A percentile compares a stretch with the other conserved stretches of the same genome.
Conservation (phyloP, 805 yeast genomes). For the Candida pseudoglaebosa region DNA sequence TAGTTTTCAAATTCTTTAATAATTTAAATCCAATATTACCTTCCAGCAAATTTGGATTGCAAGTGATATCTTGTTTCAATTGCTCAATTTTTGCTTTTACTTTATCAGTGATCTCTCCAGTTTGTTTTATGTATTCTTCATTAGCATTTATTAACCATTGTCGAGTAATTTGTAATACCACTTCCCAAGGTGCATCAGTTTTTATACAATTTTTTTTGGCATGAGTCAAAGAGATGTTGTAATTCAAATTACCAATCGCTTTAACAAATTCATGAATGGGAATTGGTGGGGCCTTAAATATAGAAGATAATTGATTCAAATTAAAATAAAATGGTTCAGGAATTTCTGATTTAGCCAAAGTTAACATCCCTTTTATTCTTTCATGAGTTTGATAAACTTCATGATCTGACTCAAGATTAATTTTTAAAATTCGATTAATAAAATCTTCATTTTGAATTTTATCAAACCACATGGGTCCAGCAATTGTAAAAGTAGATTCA, state of each 20-base stretch:
- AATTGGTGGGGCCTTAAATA: conserved; percentile 79
- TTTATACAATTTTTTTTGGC: conserved; percentile 82
- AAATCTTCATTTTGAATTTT: conserved; percentile 68
- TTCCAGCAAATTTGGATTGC: conserved; percentile 38
- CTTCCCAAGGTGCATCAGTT: conserved; percentile 85
- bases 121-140: conserved; percentile 21
- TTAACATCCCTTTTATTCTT: conserved; percentile 89
- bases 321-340: conserved; percentile 73
- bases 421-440: conserved; percentile 56
- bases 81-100: conserved; percentile 14
- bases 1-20: conserved; percentile 33
- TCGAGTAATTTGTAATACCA: conserved; percentile 67
- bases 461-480: conserved; percentile 93
- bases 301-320: conserved; percentile 70
- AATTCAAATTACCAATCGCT: conserved; percentile 83
- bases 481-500: conserved; percentile 64
- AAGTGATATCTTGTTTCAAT: conserved; percentile 27
- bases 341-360: conserved; percentile 74
- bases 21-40: conserved; percentile 51
- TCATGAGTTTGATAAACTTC: conserved; percentile 71
- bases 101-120: conserved; percentile 9
- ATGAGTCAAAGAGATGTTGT: conserved; percentile 80
- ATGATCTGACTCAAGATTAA: conserved; percentile 47
- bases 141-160: conserved; percentile 48
- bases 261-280: conserved; percentile 67